Conservation (phyloP, 768 basidiomycete species). For the Rhizopogon sp. region DNA sequence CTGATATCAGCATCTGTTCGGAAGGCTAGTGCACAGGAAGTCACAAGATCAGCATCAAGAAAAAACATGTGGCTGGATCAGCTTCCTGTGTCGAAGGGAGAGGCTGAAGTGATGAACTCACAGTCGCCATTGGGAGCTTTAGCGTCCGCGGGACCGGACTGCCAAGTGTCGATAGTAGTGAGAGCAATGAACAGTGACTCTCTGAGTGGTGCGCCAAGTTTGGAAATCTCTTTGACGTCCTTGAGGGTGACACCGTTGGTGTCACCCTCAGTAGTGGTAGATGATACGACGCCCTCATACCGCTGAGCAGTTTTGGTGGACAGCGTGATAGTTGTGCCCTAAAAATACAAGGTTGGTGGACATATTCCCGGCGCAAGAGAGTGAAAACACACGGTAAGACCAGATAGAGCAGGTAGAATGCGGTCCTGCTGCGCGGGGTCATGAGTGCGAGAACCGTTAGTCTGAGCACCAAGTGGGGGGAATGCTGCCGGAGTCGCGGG, state of each 20-base stretch:
- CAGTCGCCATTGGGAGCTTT: slow-evolving; percentile 64
- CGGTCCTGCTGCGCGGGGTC: slow-evolving; percentile 49
- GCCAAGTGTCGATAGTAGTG: slow-evolving; percentile 68
- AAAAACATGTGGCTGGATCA: not conserved
- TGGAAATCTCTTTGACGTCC: slow-evolving; percentile 70
- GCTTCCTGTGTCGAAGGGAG: not conserved
- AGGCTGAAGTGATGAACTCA: slow-evolving; percentile 32
- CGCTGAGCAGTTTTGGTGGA: slow-evolving; percentile 64
- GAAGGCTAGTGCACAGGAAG: slow-evolving; percentile 48
- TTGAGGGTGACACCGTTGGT: slow-evolving; percentile 68
- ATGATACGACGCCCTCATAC: slow-evolving; percentile 67
- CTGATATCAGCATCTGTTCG: slow-evolving; percentile 80
- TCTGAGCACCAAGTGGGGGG: slow-evolving; percentile 38
- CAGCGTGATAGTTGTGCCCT: slow-evolving; percentile 82
- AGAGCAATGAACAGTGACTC: slow-evolving; percentile 67
- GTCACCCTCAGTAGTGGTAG: slow-evolving; percentile 61
- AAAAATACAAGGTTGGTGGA: slow-evolving; percentile 13
- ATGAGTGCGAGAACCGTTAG: slow-evolving; percentile 43
- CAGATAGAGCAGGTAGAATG: slow-evolving; percentile 58
- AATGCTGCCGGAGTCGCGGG: slow-evolving; percentile 33
- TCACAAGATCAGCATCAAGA: slow-evolving; percentile 11
- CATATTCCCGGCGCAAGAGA: slow-evolving; percentile 7
- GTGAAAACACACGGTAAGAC: slow-evolving; percentile 57
- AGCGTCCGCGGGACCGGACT: slow-evolving; percentile 69
- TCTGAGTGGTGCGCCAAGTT: slow-evolving; percentile 63